Percentiles rank a stretch among this genome's conserved stretches.
These are phyloP conservation scores for Gentiana macrophylla DNA, from an alignment of 257 asterid genomes.

Conservation along the genomic window DNA sequence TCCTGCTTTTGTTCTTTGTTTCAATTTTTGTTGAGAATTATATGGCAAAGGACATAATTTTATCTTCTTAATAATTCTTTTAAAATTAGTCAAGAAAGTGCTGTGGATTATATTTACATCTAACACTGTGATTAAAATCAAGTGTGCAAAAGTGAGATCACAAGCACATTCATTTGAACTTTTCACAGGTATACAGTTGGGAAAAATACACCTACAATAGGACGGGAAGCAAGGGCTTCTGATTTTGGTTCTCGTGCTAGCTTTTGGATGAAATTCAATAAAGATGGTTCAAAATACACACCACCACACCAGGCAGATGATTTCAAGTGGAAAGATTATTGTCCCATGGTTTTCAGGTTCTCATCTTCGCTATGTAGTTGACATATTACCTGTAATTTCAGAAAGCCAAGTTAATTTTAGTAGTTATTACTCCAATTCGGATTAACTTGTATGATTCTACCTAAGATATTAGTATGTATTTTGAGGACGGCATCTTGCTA, in stretches of 20 bases:
- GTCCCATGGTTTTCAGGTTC: conserved; percentile 97
- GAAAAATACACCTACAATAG: conserved; percentile 85
- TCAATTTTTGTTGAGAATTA: too few relatives aligned
- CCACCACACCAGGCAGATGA: conserved; percentile 89
- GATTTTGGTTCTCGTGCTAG: conserved; percentile 86
- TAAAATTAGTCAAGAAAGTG: too few relatives aligned
- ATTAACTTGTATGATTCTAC: too few relatives aligned
- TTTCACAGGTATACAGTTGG: conserved; percentile 76
- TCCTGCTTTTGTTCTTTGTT: too few relatives aligned
- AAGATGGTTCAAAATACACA: conserved; percentile 75
- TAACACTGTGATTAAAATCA: too few relatives aligned
- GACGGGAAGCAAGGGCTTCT: conserved; percentile 70
- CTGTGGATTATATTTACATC: too few relatives aligned
- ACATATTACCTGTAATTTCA: background rate
- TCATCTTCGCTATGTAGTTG: background rate
- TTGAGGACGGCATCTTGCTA: background rate
- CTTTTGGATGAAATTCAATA: conserved; percentile 92
- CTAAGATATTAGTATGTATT: background rate
- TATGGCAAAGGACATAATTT: too few relatives aligned
- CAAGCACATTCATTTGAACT: too few relatives aligned
- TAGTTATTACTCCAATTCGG: too few relatives aligned
- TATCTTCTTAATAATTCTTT: too few relatives aligned
- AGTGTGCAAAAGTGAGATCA: too few relatives aligned
- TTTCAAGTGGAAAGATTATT: conserved; percentile 95
- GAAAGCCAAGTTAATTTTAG: too few relatives aligned